Base-by-base conservation (phyloP, 352 stramenopile species). In the Globisporangium viniferum region DNA sequence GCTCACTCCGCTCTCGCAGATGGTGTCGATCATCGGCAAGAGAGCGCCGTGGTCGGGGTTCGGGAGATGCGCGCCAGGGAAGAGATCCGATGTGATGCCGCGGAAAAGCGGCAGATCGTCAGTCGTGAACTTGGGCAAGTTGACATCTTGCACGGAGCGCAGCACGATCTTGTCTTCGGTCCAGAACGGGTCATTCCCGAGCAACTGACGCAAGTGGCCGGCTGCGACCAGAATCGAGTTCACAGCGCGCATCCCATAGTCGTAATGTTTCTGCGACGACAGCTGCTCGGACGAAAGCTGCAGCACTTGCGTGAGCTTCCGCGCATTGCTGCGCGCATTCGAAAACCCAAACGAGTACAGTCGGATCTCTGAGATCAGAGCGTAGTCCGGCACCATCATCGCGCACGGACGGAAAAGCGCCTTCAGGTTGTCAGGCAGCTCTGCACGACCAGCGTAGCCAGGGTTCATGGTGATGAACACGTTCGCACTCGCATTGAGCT, bases 311-410 rank as follows among this genome's bases (percentile, higher is more conserved):
- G 97, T 97, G 59, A 98, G 85, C 64, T 98, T 98, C 9, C 94
- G 90, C 0, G 93, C 92, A 14, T 98, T 96, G 56, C 81, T 91
- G 8, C 88, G 84, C 0, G 87, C 93, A 65, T 97, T 85, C 5
- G 91, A 81, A 71, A 98, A 98, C 1, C 94, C 94, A 49, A 98
- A 97, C 31, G 90, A 97, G 69, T 98, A 97, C 53, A 98, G 72
- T 15, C 93, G 90, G 68, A 98, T 98, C 71, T 98, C 90, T 2
- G 90, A 93, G 68, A 98, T 98, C 49, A 98, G 80, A 0, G 94
- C 93, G 65, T 98, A 98, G 75, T 98, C 92, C 18, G 94, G 94
- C 49, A 98, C 94, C 94, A 98, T 98, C 94, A 98, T 98, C 5
- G 94, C 94, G 59, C 94, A 97, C 10, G 91, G 91, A 18, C 94